Evolutionary conservation across 148 eudicot species (phyloP).

Genomic region (Silene conica): DNA sequence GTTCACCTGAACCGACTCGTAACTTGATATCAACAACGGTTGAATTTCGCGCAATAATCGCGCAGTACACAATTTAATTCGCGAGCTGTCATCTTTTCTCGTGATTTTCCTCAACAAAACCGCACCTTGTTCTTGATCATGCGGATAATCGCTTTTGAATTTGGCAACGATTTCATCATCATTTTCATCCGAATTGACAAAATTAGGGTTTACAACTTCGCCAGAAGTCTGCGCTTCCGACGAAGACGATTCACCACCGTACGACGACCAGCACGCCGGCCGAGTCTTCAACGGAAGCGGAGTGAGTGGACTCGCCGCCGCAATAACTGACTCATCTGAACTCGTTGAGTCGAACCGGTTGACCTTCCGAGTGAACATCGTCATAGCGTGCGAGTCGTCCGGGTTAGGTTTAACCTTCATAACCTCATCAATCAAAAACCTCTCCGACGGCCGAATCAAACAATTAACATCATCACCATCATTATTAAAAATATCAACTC

Average conservation of each 20-base stretch:
- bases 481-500: too few species aligned
- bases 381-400: slow-evolving; percentile 49
- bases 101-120: slow-evolving; percentile 47
- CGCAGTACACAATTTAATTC: slow-evolving; percentile 54
- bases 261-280: slow-evolving; percentile 56
- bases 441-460: background rate
- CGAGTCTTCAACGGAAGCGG: slow-evolving; percentile 64
- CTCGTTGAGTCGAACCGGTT: slow-evolving; percentile 45
- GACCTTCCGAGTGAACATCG: slow-evolving; percentile 59
- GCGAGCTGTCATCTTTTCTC: slow-evolving; percentile 44
- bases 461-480: background rate
- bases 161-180: slow-evolving; percentile 38
- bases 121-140: slow-evolving; percentile 53
- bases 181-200: background rate
- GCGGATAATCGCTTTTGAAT: slow-evolving; percentile 49
- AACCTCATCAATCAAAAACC: slow-evolving; percentile 39
- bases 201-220: slow-evolving; percentile 16
- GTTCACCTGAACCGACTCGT: slow-evolving; percentile 55
- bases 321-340: slow-evolving; percentile 76
- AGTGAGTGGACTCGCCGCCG: slow-evolving; percentile 37
- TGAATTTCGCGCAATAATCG: slow-evolving; percentile 35
- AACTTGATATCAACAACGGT: slow-evolving; percentile 42
- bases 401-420: slow-evolving; percentile 39
- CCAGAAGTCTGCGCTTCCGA: slow-evolving; percentile 38
- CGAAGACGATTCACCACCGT: slow-evolving; percentile 37